These are phyloP conservation scores for Royoungia palumana DNA, from an alignment of 768 basidiomycete species.

Conservation along the genomic window DNA sequence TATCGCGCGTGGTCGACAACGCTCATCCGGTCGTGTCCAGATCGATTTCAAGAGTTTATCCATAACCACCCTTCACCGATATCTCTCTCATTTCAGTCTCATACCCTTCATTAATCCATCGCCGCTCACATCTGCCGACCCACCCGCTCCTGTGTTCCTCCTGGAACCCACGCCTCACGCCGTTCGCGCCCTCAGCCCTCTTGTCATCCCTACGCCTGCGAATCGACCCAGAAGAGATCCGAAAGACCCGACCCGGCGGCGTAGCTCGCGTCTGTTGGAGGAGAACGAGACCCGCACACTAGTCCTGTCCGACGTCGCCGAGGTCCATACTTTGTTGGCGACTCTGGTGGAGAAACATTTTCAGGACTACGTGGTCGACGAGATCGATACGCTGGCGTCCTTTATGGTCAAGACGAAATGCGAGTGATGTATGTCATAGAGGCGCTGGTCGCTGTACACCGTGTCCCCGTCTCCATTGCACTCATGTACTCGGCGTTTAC, in stretches of 20 bases:
- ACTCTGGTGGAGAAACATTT: slow-evolving; percentile 73
- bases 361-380: slow-evolving; percentile 56
- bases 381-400: slow-evolving; percentile 77
- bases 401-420: slow-evolving; percentile 74
- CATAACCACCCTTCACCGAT: slow-evolving; percentile 61
- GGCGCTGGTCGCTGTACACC: slow-evolving; percentile 15
- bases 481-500: slow-evolving; percentile 17
- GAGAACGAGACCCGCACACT: slow-evolving; percentile 58
- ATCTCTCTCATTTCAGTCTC: slow-evolving; percentile 70
- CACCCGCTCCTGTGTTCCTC: slow-evolving; percentile 64
- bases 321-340: slow-evolving; percentile 65
- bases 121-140: slow-evolving; percentile 62
- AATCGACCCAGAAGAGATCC: slow-evolving; percentile 72
- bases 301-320: slow-evolving; percentile 65
- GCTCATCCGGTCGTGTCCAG: slow-evolving; percentile 37
- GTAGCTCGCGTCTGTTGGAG: slow-evolving; percentile 72
- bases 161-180: slow-evolving; percentile 44
- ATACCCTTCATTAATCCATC: slow-evolving; percentile 69
- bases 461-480: slow-evolving; percentile 4
- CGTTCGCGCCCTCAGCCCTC: slow-evolving; percentile 52
- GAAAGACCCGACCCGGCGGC: slow-evolving; percentile 54
- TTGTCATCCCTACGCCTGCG: slow-evolving; percentile 49
- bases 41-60: slow-evolving; percentile 75
- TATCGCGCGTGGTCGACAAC: not conserved
- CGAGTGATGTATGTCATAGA: slow-evolving; percentile 33